These are phyloP conservation scores for Neurospora intermedia DNA, from an alignment of 495 filamentous ascomycete genomes.

Conservation along the genomic window DNA sequence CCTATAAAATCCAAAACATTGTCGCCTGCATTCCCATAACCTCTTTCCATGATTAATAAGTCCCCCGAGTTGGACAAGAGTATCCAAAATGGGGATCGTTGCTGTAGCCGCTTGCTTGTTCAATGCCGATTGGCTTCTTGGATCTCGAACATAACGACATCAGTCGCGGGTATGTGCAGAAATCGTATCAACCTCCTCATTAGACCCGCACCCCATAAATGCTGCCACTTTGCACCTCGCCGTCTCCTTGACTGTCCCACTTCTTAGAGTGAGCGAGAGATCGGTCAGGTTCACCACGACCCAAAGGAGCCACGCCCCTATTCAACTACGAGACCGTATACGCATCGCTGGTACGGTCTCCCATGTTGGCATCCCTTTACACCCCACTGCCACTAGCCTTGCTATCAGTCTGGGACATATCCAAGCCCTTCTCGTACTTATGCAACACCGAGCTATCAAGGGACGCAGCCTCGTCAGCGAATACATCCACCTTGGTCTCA, in stretches of 20 bases:
- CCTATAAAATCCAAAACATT: background rate
- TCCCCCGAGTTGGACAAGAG: background rate
- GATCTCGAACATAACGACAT: background rate
- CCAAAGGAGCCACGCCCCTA: background rate
- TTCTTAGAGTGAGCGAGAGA: background rate
- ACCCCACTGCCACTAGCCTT: background rate
- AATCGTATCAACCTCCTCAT: background rate
- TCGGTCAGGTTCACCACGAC: background rate
- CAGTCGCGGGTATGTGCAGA: background rate
- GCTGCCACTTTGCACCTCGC: background rate
- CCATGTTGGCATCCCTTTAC: background rate
- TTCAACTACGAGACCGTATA: background rate
- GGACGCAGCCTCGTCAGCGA: slow-evolving; percentile 38
- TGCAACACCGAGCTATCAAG: slow-evolving; percentile 40
- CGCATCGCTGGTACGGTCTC: background rate
- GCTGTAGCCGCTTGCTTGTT: background rate
- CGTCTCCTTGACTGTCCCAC: background rate
- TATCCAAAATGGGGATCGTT: background rate
- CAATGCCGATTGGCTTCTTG: background rate
- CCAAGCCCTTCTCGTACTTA: slow-evolving; percentile 32
- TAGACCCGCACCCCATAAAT: background rate
- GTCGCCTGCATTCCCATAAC: background rate
- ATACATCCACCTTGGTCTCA: slow-evolving; percentile 54
- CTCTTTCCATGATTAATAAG: background rate
- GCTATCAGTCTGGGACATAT: slow-evolving; percentile 6